These are phyloP conservation scores for Plasmodium reichenowi DNA, from an alignment of 169 alveolate genomes.

Conservation along the genomic window DNA sequence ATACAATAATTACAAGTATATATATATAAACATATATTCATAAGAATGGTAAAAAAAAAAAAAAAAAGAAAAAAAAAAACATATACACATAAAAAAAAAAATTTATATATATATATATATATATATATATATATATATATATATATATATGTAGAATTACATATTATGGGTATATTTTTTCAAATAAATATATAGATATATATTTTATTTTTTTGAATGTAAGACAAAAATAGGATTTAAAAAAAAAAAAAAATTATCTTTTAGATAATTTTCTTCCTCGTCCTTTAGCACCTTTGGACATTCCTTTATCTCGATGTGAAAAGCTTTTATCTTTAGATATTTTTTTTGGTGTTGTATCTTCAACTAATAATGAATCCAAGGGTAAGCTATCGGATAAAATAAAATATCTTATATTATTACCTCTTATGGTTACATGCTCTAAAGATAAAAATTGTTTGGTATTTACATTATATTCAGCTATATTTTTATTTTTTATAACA, in stretches of 20 bases:
- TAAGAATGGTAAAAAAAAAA: too few relatives aligned
- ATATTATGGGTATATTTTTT: too few relatives aligned
- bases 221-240: too few relatives aligned
- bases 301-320: slow-evolving; percentile 78
- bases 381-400: slow-evolving; percentile 96
- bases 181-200: too few relatives aligned
- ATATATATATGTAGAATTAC: too few relatives aligned
- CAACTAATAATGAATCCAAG: slow-evolving; percentile 95
- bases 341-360: slow-evolving; percentile 95
- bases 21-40: too few relatives aligned
- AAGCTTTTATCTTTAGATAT: slow-evolving; percentile 83
- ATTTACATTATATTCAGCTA: slow-evolving; percentile 90
- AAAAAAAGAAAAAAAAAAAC: too few relatives aligned
- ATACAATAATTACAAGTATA: too few relatives aligned
- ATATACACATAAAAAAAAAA: too few relatives aligned
- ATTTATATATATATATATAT: too few relatives aligned
- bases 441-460: slow-evolving; percentile 80
- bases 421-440: slow-evolving; percentile 87
- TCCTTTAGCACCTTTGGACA: slow-evolving; percentile 81
- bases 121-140: too few relatives aligned
- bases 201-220: too few relatives aligned
- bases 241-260: slow-evolving; percentile 23
- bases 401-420: slow-evolving; percentile 96
- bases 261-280: slow-evolving; percentile 81
- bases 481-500: slow-evolving; percentile 95